Evolutionary conservation across 2,329 filamentous ascomycete genomes (phyloP).

Genomic region (Shiraia bambusicola): DNA sequence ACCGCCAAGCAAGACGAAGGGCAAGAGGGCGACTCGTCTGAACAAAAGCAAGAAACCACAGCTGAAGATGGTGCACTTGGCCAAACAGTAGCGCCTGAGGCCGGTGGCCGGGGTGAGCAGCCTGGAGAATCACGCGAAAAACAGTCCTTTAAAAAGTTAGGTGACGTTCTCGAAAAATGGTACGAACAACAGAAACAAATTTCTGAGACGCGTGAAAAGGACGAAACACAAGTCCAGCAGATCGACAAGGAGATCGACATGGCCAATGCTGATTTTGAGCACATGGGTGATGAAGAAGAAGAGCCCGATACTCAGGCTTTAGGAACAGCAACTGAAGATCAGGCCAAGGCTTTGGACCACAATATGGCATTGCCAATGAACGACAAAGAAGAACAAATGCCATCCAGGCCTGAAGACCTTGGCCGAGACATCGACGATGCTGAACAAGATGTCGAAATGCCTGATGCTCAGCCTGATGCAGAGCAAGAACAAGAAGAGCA

Average conservation of each 20-base stretch:
- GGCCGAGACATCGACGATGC: slow-evolving; percentile 27
- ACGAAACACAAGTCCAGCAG: slow-evolving; percentile 53
- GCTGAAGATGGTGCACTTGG: slow-evolving; percentile 61
- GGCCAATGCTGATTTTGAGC: slow-evolving; percentile 83
- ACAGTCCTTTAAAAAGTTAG: slow-evolving; percentile 90
- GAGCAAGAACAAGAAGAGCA: slow-evolving; percentile 29
- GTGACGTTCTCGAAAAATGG: slow-evolving; percentile 90
- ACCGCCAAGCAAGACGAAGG: slow-evolving; percentile 66
- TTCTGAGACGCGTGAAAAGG: slow-evolving; percentile 47
- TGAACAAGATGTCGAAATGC: slow-evolving; percentile 45
- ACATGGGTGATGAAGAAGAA: slow-evolving; percentile 80
- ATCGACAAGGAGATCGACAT: slow-evolving; percentile 66
- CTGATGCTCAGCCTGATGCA: slow-evolving; percentile 40
- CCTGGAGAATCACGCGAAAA: slow-evolving; percentile 48
- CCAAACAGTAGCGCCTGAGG: slow-evolving; percentile 39
- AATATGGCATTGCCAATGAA: slow-evolving; percentile 79
- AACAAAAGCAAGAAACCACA: slow-evolving; percentile 63
- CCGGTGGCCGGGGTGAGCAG: slow-evolving; percentile 40
- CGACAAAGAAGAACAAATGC: slow-evolving; percentile 47
- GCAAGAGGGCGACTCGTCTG: slow-evolving; percentile 64
- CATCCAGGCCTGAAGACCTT: slow-evolving; percentile 38
- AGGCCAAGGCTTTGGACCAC: slow-evolving; percentile 82
- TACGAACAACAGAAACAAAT: slow-evolving; percentile 88
- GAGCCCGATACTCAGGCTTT: slow-evolving; percentile 88
- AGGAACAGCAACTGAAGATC: slow-evolving; percentile 83